phyloP scores from a whole-genome alignment of 768 basidiomycete species.

The Mycena chlorophos region DNA sequence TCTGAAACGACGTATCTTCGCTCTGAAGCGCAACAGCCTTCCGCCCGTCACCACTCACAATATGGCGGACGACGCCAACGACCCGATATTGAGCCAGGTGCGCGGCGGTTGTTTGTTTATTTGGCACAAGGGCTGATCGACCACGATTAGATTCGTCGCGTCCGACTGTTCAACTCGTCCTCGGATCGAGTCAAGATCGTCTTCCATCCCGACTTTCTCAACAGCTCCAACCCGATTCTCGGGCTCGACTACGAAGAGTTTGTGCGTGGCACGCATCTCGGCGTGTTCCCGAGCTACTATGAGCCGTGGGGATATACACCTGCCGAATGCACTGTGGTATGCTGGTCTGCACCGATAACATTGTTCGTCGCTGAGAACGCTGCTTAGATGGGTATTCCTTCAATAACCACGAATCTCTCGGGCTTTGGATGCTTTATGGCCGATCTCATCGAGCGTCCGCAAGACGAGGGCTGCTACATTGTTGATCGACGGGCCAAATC shows the following conservation, averaged over 20 bases:
- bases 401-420: constrained; percentile 94
- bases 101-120: background rate
- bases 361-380: constrained; percentile 9
- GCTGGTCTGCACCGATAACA: constrained; percentile 28
- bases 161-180: constrained; percentile 88
- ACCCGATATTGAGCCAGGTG: constrained; percentile 88
- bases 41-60: constrained; percentile 98
- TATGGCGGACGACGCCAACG: constrained; percentile 90
- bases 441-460: constrained; percentile 91
- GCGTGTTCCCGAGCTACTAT: constrained; percentile 98
- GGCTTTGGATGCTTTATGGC: constrained; percentile 99
- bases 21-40: constrained; percentile 90
- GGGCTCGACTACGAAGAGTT: constrained; percentile 99
- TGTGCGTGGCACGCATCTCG: constrained; percentile 95
- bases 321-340: constrained; percentile 96
- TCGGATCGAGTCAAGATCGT: constrained; percentile 93
- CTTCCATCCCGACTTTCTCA: constrained; percentile 98
- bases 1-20: constrained; percentile 94
- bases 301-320: constrained; percentile 97
- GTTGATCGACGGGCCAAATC: constrained; percentile 88
- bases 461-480: constrained; percentile 96
- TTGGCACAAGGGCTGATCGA: background rate
- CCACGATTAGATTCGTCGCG: constrained; percentile 63
- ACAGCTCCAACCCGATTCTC: constrained; percentile 95
- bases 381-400: constrained; percentile 91